Conservation (phyloP, 805 yeast genomes). For the Candida boleticola region DNA sequence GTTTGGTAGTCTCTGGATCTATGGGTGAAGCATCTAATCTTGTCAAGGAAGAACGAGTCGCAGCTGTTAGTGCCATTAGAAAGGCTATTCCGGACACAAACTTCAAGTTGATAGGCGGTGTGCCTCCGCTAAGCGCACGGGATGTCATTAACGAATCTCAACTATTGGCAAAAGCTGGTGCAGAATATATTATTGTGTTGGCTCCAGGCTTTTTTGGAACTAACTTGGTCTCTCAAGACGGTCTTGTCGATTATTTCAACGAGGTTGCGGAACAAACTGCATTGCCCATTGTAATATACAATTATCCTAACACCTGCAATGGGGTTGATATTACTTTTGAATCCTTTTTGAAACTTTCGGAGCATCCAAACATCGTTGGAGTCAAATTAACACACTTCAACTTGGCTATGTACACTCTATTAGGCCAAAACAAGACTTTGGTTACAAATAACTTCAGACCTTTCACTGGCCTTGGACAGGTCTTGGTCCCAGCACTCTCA, state of each 20-base stretch:
- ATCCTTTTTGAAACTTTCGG: slow-evolving; percentile 17
- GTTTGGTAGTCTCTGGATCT: slow-evolving; percentile 29
- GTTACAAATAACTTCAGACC: slow-evolving; percentile 12
- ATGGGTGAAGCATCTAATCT: slow-evolving; percentile 35
- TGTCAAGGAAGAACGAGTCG: slow-evolving; percentile 19
- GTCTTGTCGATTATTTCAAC: slow-evolving; percentile 23
- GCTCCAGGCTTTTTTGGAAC: slow-evolving; percentile 30
- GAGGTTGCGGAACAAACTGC: slow-evolving; percentile 25
- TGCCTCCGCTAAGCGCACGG: slow-evolving; percentile 16
- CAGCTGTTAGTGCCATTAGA: slow-evolving; percentile 18
- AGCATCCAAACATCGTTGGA: slow-evolving; percentile 31
- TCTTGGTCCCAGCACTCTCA: slow-evolving; percentile 11
- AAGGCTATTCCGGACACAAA: slow-evolving; percentile 21
- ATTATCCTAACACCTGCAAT: slow-evolving; percentile 32
- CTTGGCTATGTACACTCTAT: slow-evolving; percentile 11
- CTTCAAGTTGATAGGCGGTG: slow-evolving; percentile 25
- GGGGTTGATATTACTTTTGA: slow-evolving; percentile 19
- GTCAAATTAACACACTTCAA: slow-evolving; percentile 19
- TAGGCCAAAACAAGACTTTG: slow-evolving; percentile 6
- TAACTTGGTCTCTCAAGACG: slow-evolving; percentile 20
- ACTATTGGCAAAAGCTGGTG: slow-evolving; percentile 23
- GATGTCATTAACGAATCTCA: slow-evolving; percentile 20
- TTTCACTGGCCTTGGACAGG: slow-evolving; percentile 18
- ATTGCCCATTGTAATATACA: slow-evolving; percentile 29
- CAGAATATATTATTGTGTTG: slow-evolving; percentile 24